phyloP scores from a whole-genome alignment of 352 stramenopile genomes.

The Phytophthora pini region DNA sequence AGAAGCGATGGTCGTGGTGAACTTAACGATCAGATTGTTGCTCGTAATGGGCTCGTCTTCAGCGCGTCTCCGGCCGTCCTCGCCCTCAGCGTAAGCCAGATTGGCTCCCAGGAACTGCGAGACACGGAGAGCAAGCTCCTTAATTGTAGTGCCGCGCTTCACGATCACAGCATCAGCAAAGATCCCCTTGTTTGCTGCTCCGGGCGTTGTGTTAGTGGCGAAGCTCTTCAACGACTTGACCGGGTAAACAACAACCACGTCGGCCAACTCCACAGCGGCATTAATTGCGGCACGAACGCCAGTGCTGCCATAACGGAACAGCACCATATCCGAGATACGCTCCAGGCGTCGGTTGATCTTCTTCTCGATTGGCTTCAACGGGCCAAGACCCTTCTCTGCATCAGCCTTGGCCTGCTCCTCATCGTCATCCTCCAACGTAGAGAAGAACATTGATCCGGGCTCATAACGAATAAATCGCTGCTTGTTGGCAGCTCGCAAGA shows the following conservation, averaged over 20 bases:
- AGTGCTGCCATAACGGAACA: conserved; percentile 89
- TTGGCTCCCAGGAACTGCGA: conserved; percentile 77
- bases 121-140: conserved; percentile 73
- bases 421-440: conserved; percentile 68
- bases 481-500: conserved; percentile 75
- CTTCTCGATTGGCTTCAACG: conserved; percentile 74
- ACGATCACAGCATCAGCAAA: conserved; percentile 85
- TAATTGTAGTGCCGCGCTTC: conserved; percentile 74
- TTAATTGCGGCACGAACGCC: conserved; percentile 89
- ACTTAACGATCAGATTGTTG: conserved; percentile 79
- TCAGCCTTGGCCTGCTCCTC: conserved; percentile 41
- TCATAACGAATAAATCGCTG: conserved; percentile 88
- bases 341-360: conserved; percentile 86
- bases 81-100: conserved; percentile 84
- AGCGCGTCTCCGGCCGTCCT: conserved; percentile 73
- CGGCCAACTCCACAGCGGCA: conserved; percentile 79
- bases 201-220: conserved; percentile 58
- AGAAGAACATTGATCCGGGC: conserved; percentile 87
- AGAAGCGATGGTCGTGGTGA: conserved; percentile 68
- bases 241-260: conserved; percentile 86
- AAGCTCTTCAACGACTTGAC: conserved; percentile 91
- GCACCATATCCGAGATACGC: conserved; percentile 90
- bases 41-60: conserved; percentile 76
- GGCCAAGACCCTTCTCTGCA: conserved; percentile 30
- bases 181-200: conserved; percentile 58